Percentiles rank a stretch among this genome's conserved stretches.
Conservation (phyloP, 192 early-diverging fungal species). For the Backusella tuberculispora region DNA sequence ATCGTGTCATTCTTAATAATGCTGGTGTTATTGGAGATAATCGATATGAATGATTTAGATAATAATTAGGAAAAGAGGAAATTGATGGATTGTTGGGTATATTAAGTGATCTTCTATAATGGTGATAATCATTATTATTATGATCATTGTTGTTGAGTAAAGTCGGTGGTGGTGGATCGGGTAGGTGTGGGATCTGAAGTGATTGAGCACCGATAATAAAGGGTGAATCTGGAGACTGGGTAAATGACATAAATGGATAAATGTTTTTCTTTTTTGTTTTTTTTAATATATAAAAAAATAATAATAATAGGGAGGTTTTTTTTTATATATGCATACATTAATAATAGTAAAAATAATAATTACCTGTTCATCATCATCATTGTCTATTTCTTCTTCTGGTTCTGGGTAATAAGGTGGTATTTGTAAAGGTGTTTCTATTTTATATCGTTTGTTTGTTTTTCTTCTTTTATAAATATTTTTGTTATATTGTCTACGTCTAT, state of each 20-base stretch:
- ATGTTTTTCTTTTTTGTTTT: conserved; percentile 5
- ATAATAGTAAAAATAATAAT: background rate
- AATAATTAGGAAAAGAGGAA: background rate
- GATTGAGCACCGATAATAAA: conserved; percentile 13
- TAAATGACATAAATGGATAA: conserved; percentile 13
- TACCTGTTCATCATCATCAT: conserved; percentile 2
- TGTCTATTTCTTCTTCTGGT: background rate
- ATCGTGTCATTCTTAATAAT: background rate
- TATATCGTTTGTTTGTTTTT: background rate
- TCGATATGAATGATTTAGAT: background rate
- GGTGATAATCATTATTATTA: background rate
- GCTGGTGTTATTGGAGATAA: background rate
- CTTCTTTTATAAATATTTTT: background rate
- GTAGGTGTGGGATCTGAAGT: conserved; percentile 18
- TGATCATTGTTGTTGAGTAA: background rate
- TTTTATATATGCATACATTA: background rate
- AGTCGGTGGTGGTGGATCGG: background rate
- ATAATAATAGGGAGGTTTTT: background rate
- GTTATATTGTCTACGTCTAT: conserved; percentile 9
- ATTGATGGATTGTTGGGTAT: background rate
- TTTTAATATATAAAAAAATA: background rate
- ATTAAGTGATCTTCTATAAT: background rate
- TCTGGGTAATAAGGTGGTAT: conserved; percentile 5
- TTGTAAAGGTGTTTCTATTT: conserved; percentile 17
- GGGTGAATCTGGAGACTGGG: conserved; percentile 11